These are phyloP conservation scores for Lophium mytilinum DNA, from an alignment of 495 filamentous ascomycete species.

Conservation along the genomic window DNA sequence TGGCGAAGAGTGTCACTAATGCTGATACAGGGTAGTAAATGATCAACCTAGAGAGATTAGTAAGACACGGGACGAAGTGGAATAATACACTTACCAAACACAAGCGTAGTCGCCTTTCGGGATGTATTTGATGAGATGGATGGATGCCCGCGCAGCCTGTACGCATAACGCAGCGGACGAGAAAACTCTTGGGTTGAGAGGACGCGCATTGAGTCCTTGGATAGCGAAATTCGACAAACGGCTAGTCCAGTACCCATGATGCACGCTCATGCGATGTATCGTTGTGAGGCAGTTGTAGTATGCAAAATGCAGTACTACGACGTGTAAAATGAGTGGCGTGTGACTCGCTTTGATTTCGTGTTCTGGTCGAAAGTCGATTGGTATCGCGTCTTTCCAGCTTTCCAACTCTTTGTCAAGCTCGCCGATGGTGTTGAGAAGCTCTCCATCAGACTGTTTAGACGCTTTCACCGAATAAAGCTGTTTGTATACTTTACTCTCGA, in stretches of 20 bases:
- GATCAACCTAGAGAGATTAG: slow-evolving; percentile 59
- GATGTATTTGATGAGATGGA: slow-evolving; percentile 90
- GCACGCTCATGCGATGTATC: slow-evolving; percentile 96
- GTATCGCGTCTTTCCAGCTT: slow-evolving; percentile 92
- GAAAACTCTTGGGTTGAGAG: slow-evolving; percentile 89
- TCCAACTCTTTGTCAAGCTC: slow-evolving; percentile 90
- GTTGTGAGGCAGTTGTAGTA: slow-evolving; percentile 98
- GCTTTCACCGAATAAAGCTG: slow-evolving; percentile 89
- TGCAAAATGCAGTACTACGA: slow-evolving; percentile 87
- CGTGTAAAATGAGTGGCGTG: slow-evolving; percentile 80
- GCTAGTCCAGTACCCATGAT: slow-evolving; percentile 97
- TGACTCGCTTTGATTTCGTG: slow-evolving; percentile 87
- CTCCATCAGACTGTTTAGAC: slow-evolving; percentile 83
- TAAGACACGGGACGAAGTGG: background rate
- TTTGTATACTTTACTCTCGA: slow-evolving; percentile 91
- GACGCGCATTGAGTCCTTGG: slow-evolving; percentile 79
- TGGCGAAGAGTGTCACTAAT: slow-evolving; percentile 90
- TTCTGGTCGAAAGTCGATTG: slow-evolving; percentile 88
- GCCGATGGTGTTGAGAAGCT: slow-evolving; percentile 90
- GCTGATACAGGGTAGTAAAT: slow-evolving; percentile 96
- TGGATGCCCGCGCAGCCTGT: slow-evolving; percentile 82
- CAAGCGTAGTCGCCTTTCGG: slow-evolving; percentile 90
- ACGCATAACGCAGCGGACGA: slow-evolving; percentile 90
- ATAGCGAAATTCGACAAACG: slow-evolving; percentile 92
- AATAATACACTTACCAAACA: slow-evolving; percentile 65